Base-by-base conservation (phyloP, 495 filamentous ascomycete genomes). In the Entonaema liquescens region DNA sequence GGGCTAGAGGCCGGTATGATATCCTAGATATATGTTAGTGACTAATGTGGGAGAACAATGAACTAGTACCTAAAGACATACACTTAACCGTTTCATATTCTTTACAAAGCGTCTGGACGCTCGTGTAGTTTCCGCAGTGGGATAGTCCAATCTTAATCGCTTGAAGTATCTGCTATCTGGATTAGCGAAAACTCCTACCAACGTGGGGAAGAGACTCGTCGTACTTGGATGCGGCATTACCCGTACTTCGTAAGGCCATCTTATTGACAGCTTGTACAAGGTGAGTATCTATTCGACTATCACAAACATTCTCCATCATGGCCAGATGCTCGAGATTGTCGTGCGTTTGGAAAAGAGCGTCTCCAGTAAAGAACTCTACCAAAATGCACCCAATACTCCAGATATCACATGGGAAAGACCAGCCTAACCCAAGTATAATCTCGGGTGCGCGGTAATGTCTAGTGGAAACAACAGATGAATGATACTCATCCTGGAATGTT, bases 341-440 rank as follows among this genome's bases (percentile, higher is more conserved):
- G 74, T 98, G 95, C 0, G 95, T 98, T 79, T 99, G 95, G 77
- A 99, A 99, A 2, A 99, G 83, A 17, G 96, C 95, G 80, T 99
- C 96, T 3, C 96, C 95, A 2, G 96, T 99, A 77, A 93, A 99
- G 80, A 98, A 99, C 72, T 99, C 95, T n/a, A 99, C 96, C 44
- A 99, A 81, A 67, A 99, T 99, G 73, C 95, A 99, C 6, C 96
- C 96, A 56, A 99, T 98, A 82, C 95, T 98, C 96, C 95, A 99
- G 50, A 99, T 94, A 74, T 99, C 95, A 75, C 96, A 98, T 0
- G 95, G 95, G 77, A 91, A 98, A 65, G 93, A 98, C 96, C 95
- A 99, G 15, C 96, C 96, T 2, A 98, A 84, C 12, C 96, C 95
- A 35, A 99, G 84, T 56, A 99, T 99, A 74, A 99, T 99, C 76